These are phyloP conservation scores for Globisporangium splendens DNA, from an alignment of 352 stramenopile genomes.

Conservation along the genomic window DNA sequence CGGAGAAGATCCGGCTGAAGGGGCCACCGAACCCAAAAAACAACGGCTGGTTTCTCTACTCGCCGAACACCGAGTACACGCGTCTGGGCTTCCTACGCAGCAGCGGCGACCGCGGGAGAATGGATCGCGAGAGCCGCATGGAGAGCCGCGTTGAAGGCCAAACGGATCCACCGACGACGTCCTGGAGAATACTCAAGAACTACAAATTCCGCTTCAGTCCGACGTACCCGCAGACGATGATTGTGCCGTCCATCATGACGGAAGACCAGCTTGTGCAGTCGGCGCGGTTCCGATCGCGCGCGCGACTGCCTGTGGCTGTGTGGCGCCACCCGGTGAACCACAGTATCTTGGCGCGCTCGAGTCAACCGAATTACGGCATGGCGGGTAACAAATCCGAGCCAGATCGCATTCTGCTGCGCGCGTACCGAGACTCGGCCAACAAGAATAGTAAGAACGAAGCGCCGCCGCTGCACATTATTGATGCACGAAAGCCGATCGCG, in stretches of 20 bases:
- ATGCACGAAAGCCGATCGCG: conserved; percentile 76
- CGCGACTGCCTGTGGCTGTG: conserved; percentile 90
- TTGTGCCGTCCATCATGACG: conserved; percentile 91
- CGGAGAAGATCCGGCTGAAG: conserved; percentile 53
- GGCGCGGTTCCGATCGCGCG: conserved; percentile 89
- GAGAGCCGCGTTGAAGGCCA: conserved; percentile 19
- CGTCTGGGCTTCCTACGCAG: conserved; percentile 71
- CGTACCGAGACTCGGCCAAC: conserved; percentile 82
- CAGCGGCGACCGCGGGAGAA: conserved; percentile 3
- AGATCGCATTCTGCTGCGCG: conserved; percentile 89
- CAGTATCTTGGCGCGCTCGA: conserved; percentile 91
- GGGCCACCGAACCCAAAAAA: conserved; percentile 39
- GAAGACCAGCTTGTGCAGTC: conserved; percentile 90
- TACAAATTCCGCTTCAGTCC: conserved; percentile 90
- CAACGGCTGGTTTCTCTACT: conserved; percentile 84
- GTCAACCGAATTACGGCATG: conserved; percentile 97
- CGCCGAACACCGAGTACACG: conserved; percentile 77
- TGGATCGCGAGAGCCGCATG: conserved; percentile 21
- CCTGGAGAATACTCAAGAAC: conserved; percentile 86
- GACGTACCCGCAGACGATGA: conserved; percentile 94
- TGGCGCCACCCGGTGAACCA: conserved; percentile 92
- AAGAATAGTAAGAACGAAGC: conserved; percentile 68
- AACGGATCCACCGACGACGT: conserved; percentile 31
- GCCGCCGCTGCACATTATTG: conserved; percentile 81
- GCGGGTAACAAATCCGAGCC: conserved; percentile 90